Conservation (phyloP, 441 rosid species). For the Populus hybrid region DNA sequence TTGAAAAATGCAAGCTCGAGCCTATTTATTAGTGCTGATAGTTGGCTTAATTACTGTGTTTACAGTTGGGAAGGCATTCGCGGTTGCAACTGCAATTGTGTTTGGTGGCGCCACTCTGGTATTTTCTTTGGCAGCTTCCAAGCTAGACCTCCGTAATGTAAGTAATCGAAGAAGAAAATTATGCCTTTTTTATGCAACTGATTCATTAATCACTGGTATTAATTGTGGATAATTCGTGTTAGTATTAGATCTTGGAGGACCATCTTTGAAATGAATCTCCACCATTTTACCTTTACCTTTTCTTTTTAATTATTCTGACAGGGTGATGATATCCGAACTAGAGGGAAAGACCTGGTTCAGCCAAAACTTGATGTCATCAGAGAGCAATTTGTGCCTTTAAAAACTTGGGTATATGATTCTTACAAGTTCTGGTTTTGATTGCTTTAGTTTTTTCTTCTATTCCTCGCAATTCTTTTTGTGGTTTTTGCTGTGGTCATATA, state of each 20-base stretch:
- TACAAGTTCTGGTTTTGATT: neutral
- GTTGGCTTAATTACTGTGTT: neutral
- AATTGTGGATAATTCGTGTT: neutral
- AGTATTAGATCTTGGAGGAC: neutral
- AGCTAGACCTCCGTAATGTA: slow-evolving; percentile 58
- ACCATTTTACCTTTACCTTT: neutral
- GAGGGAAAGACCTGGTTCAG: slow-evolving; percentile 56
- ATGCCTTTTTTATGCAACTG: neutral
- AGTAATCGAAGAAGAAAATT: slow-evolving; percentile 14
- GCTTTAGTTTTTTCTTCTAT: neutral
- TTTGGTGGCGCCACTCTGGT: slow-evolving; percentile 69
- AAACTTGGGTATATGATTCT: slow-evolving; percentile 58
- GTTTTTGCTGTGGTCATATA: neutral
- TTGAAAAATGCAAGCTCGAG: neutral
- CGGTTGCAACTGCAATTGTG: slow-evolving; percentile 63
- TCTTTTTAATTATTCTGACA: slow-evolving; percentile 16
- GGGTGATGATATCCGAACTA: slow-evolving; percentile 59
- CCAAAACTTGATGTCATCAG: slow-evolving; percentile 53
- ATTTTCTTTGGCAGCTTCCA: slow-evolving; percentile 59
- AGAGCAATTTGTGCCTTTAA: slow-evolving; percentile 60
- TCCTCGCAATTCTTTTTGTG: neutral
- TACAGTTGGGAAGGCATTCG: slow-evolving; percentile 85
- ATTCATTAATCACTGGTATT: too few species aligned
- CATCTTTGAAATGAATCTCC: neutral
- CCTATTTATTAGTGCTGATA: neutral